Evolutionary conservation across 1,139 yeast genomes (phyloP).

Genomic region (Suhomyces ambrosiae): DNA sequence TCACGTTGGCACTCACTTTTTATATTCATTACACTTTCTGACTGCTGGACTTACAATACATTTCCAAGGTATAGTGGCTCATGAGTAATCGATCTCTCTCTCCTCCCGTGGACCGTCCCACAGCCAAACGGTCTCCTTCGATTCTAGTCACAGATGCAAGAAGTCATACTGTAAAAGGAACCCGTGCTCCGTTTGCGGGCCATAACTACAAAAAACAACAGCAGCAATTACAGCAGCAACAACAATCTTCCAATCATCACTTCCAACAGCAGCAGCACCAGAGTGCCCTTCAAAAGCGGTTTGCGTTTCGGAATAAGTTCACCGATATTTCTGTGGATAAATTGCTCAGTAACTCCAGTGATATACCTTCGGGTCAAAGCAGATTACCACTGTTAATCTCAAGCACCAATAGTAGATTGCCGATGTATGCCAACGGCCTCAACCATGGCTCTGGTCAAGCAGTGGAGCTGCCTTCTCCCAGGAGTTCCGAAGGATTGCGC

Average conservation of each 20-base stretch:
- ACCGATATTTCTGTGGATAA: conserved; percentile 74
- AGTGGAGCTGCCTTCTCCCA: conserved; percentile 1
- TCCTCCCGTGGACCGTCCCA: conserved; percentile 42
- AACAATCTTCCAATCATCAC: conserved; percentile 15
- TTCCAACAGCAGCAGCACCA: conserved; percentile 23
- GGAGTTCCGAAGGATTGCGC: conserved; percentile 15
- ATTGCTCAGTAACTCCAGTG: conserved; percentile 72
- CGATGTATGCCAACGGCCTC: conserved; percentile 3
- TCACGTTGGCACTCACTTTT: no score
- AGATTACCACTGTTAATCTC: conserved; percentile 42
- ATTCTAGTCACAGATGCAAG: conserved; percentile 90
- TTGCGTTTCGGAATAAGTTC: conserved; percentile 47
- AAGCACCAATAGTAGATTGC: conserved; percentile 15
- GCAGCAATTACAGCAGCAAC: conserved; percentile 24
- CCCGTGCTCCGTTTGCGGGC: conserved; percentile 87
- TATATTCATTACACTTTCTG: neutral
- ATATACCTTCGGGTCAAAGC: conserved; percentile 79
- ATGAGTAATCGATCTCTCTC: conserved; percentile 5
- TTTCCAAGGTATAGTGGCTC: no score
- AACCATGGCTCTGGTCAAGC: neutral
- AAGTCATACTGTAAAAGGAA: conserved; percentile 54
- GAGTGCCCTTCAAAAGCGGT: conserved; percentile 29
- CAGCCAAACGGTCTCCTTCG: conserved; percentile 90
- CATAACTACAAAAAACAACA: conserved; percentile 49
- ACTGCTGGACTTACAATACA: no score